Evolutionary conservation across 2,329 filamentous ascomycete species (phyloP), one percentile per base, ranked within the genome.

Genomic region (Curvularia verruculosa): DNA sequence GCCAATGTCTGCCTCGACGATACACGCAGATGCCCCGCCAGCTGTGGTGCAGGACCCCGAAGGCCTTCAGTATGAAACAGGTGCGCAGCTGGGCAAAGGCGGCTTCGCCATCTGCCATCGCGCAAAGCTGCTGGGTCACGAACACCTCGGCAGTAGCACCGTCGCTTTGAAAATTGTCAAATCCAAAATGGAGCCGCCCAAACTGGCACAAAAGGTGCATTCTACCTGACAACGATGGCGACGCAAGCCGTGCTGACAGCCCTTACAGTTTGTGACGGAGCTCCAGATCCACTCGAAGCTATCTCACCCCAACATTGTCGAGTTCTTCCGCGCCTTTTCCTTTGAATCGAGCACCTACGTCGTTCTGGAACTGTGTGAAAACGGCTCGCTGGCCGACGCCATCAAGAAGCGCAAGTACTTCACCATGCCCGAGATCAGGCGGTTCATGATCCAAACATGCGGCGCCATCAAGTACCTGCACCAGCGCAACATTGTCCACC

Each of bases 381-480:
- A 98, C 73, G 95, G 95, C 44, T 97, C 93, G 19, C 85, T 99
- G 18, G 96, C 96, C 87, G 95, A 98, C 74, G 96, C 97, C 88
- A 91, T 98, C 61, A 96, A 96, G 80, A 91, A 90, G 70, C 85
- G 95, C 67, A 95, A 91, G 74, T 92, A 89, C 52, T 82, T 99
- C 56, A 97, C 92, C 15, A 90, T 98, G 75, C 92, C 95, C 0
- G 95, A 99, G 78, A 92, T 97, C 47, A 87, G 95, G 63, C 92
- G 93, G 68, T 96, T 96, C 75, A 89, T 95, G 59, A 87, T 99
- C 39, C 95, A 99, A 77, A 92, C 97, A 58, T 92, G 94, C 64
- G 95, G 95, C 34, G 95, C 95, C 36, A 94, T 99, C 78, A 98
- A 98, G 78, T 99, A 99, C 74, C 90, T 99, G 82, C 96, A 99